Conservation (phyloP, 306 rosid species). For the Hippophae gyantsensis region DNA sequence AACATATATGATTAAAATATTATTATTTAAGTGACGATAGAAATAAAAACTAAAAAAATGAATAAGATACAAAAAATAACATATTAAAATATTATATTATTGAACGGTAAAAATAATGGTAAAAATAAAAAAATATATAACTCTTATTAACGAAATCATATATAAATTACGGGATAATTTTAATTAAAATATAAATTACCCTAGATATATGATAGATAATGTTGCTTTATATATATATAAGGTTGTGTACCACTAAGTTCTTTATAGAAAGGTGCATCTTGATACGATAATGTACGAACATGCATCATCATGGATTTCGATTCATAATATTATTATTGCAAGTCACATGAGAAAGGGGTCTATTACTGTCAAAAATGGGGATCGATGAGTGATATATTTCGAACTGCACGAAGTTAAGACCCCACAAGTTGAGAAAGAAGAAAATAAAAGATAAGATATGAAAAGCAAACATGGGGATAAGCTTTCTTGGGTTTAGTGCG, state of each 20-base stretch:
- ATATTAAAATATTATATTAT: too few species aligned
- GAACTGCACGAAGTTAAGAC: conserved; percentile 41
- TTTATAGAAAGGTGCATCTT: conserved; percentile 16
- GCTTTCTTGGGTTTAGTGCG: conserved; percentile 61
- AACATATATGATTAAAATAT: too few species aligned
- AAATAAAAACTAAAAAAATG: too few species aligned
- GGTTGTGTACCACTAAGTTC: conserved; percentile 25
- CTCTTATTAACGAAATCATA: too few species aligned
- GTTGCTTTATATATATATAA: conserved; percentile 28
- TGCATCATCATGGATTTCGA: conserved; percentile 27
- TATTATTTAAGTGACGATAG: too few species aligned
- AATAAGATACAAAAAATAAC: too few species aligned
- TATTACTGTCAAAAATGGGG: too few species aligned
- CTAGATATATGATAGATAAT: not conserved
- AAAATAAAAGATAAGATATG: conserved; percentile 56
- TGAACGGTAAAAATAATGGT: too few species aligned
- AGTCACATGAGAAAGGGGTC: too few species aligned
- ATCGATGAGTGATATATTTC: conserved; percentile 27
- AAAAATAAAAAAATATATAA: too few species aligned
- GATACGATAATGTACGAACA: conserved; percentile 70
- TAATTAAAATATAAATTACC: too few species aligned
- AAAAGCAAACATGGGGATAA: conserved; percentile 47
- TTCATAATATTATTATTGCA: not conserved
- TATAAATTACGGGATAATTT: too few species aligned
- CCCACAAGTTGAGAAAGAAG: conserved; percentile 42